Evolutionary conservation across 2,329 filamentous ascomycete species (phyloP).

Genomic region (Aspergillus transmontanensis): DNA sequence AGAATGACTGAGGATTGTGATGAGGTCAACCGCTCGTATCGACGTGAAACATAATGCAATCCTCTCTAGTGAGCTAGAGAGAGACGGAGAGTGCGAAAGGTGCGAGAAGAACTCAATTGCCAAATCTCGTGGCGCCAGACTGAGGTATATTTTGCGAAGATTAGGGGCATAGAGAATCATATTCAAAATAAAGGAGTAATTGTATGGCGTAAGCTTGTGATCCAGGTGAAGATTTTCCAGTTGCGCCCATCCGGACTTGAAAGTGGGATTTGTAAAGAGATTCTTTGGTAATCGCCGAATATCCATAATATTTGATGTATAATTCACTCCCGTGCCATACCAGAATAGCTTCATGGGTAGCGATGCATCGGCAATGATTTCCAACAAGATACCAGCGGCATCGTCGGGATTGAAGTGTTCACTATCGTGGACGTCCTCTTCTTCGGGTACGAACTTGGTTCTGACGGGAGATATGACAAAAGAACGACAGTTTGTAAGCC

Average conservation of each 20-base stretch:
- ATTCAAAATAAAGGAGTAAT: constrained; percentile 15
- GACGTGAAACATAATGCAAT: constrained; percentile 9
- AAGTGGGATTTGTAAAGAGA: constrained; percentile 9
- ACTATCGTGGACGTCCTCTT: neutral
- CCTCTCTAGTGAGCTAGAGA: constrained; percentile 8
- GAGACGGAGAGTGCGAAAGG: neutral
- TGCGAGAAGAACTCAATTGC: constrained; percentile 15
- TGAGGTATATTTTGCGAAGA: constrained; percentile 14
- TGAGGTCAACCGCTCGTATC: constrained; percentile 5
- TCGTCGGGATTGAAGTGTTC: constrained; percentile 13
- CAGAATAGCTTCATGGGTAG: constrained; percentile 15
- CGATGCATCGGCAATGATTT: constrained; percentile 12
- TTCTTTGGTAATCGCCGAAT: constrained; percentile 12
- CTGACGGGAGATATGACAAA: constrained; percentile 14
- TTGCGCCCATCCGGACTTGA: constrained; percentile 6
- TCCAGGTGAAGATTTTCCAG: constrained; percentile 17
- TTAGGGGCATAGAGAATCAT: constrained; percentile 8
- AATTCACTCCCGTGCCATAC: constrained; percentile 16
- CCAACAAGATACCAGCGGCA: constrained; percentile 8
- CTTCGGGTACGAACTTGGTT: neutral
- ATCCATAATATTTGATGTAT: constrained; percentile 11
- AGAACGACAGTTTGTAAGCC: constrained; percentile 12
- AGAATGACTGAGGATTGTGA: constrained; percentile 7
- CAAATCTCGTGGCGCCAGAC: constrained; percentile 10
- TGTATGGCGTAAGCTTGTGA: constrained; percentile 13